Percentiles rank a stretch among this genome's conserved stretches.
Evolutionary conservation across 768 basidiomycete species (phyloP).

Genomic region (Russula vinacea): DNA sequence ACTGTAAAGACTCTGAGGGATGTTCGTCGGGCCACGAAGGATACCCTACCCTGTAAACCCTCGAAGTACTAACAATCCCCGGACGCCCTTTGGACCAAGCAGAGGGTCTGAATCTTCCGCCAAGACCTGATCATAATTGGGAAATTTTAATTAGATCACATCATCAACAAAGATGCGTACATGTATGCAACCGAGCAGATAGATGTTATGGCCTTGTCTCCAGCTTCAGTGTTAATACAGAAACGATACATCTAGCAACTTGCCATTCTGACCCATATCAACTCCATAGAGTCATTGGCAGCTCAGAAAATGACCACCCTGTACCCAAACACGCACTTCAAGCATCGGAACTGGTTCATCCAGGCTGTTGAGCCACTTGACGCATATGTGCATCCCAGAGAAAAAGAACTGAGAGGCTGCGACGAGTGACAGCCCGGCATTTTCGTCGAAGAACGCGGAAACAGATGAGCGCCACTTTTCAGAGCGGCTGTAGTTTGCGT

Average conservation of each 20-base stretch:
- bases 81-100: slow-evolving; percentile 66
- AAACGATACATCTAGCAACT: slow-evolving; percentile 14
- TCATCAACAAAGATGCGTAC: slow-evolving; percentile 31
- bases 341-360: slow-evolving; percentile 57
- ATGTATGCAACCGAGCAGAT: slow-evolving; percentile 51
- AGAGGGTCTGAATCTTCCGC: slow-evolving; percentile 52
- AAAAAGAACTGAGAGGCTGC: slow-evolving; percentile 57
- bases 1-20: slow-evolving; percentile 36
- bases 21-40: not conserved
- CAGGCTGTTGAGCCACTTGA: slow-evolving; percentile 58
- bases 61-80: slow-evolving; percentile 52
- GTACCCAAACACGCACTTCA: slow-evolving; percentile 42
- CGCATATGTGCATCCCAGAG: slow-evolving; percentile 56
- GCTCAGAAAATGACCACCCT: not conserved
- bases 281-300: slow-evolving; percentile 34
- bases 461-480: slow-evolving; percentile 2
- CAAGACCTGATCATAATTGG: slow-evolving; percentile 38
- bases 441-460: slow-evolving; percentile 34
- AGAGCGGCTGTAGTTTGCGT: not conserved
- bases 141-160: not conserved
- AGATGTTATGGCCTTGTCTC: slow-evolving; percentile 49
- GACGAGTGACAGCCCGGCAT: slow-evolving; percentile 60
- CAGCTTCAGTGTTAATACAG: slow-evolving; percentile 18
- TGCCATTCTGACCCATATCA: slow-evolving; percentile 61
- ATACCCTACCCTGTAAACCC: slow-evolving; percentile 55